These are phyloP conservation scores for Manihot esculenta DNA, from an alignment of 441 rosid species.

Conservation along the genomic window DNA sequence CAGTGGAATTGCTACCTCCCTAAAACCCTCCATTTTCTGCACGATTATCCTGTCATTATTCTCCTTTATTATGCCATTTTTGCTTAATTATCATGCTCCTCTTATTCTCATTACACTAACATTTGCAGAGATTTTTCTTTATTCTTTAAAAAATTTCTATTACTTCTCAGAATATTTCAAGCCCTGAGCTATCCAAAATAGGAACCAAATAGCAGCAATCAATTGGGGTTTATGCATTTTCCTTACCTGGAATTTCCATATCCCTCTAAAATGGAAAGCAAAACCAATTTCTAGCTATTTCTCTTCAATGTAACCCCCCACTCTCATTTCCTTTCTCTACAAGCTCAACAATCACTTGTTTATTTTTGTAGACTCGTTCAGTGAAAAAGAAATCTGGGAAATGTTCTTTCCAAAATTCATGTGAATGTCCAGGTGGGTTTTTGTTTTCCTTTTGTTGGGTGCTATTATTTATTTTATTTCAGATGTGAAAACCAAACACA, in stretches of 20 bases:
- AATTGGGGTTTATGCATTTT: slow-evolving; percentile 24
- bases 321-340: neutral
- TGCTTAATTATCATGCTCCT: neutral
- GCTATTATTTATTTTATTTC: neutral
- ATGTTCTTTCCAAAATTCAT: neutral
- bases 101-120: neutral
- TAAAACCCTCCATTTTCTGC: slow-evolving; percentile 7
- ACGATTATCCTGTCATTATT: neutral
- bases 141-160: neutral
- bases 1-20: slow-evolving; percentile 2
- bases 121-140: neutral
- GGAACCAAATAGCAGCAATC: slow-evolving; percentile 1
- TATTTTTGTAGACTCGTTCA: neutral
- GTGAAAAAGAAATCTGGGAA: slow-evolving; percentile 6
- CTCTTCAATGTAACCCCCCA: slow-evolving; percentile 13
- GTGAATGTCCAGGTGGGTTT: slow-evolving; percentile 42
- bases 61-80: neutral
- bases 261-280: slow-evolving; percentile 27
- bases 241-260: slow-evolving; percentile 27
- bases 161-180: neutral
- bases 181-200: neutral
- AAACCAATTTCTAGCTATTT: slow-evolving; percentile 21
- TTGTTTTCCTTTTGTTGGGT: neutral
- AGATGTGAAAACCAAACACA: neutral
- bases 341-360: neutral